Evolutionary conservation across 768 basidiomycete genomes (phyloP).

Genomic region (Lactifluus echinatus): DNA sequence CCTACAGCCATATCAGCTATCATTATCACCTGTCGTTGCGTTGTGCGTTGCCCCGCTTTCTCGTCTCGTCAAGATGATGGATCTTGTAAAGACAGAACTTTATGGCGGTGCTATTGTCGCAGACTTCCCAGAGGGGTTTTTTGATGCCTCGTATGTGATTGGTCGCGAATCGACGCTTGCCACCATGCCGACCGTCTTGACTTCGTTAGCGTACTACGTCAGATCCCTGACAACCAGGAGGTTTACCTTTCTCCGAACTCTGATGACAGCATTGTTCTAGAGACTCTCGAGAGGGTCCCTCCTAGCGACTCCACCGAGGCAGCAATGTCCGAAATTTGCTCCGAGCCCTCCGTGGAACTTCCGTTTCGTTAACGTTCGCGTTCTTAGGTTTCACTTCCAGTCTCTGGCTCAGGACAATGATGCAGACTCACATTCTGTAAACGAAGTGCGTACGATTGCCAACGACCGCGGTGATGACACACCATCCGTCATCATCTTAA

Average conservation of each 20-base stretch:
- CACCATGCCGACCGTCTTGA: neutral
- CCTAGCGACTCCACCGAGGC: constrained; percentile 49
- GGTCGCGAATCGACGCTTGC: neutral
- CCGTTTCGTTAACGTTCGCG: constrained; percentile 13
- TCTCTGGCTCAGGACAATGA: constrained; percentile 50
- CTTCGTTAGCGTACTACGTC: constrained; percentile 57
- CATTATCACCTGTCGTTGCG: too few species aligned
- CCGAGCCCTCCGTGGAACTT: neutral
- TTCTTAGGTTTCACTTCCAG: constrained; percentile 72
- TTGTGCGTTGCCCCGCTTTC: too few species aligned
- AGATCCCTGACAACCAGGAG: constrained; percentile 93
- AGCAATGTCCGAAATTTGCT: constrained; percentile 42
- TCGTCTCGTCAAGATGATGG: neutral
- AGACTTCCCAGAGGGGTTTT: constrained; percentile 42
- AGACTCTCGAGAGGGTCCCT: constrained; percentile 71
- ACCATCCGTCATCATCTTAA: constrained; percentile 43
- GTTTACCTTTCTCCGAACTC: constrained; percentile 73
- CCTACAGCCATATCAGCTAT: too few species aligned
- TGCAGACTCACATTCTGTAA: constrained; percentile 45
- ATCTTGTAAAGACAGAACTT: constrained; percentile 37
- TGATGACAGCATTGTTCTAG: constrained; percentile 69
- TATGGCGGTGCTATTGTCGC: constrained; percentile 85
- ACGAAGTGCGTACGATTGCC: constrained; percentile 31
- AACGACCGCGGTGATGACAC: constrained; percentile 42
- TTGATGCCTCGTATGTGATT: constrained; percentile 73